Evolutionary conservation across 371 early-diverging fungal species (phyloP), one percentile per base, ranked within the genome.

Genomic region (Enterocytospora artemiae): DNA sequence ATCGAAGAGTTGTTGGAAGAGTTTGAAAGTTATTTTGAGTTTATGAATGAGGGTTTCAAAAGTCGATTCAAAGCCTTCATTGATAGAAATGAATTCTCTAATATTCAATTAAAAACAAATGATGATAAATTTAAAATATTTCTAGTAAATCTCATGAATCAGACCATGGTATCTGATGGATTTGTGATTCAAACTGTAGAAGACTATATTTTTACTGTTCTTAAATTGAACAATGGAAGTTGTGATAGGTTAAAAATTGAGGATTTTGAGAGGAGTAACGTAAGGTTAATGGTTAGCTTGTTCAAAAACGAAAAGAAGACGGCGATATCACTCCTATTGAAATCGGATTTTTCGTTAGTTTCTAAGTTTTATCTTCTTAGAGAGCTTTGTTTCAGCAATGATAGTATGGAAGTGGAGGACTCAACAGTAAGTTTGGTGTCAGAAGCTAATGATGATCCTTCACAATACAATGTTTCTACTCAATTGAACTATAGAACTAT

Each of bases 61-160:
- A 55, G 43, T 12, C 43, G 37, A 39, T 65, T 68, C 43, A 27
- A 27, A 5, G 31, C 28, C 4, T 63, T 55, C 54, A 27, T 67
- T 24, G 32, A 16, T 16, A 49, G 63, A 9, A 63, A 54, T 32
- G 49, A 27, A 18, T 30, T 44, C 1, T 32, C 33, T n/a, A 28
- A 57, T 3, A 1, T 46, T 36, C 55, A 24, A 18, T 20, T 56
- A 12, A 32, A 31, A 22, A 12, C 20, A 0, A 2, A 25, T 28
- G 73, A 72, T 25, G 73, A 73, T 34, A 55, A 59, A 37, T 73
- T 73, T 54, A 73, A 69, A 59, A 39, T 36, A 45, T 53, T 69
- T 34, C 49, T 73, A 3, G 60, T 36, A 50, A 48, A 41, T 12
- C 3, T 73, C 20, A 57, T 62, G 52, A 27, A 55, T 45, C 55